phyloP scores from a whole-genome alignment of 2,329 filamentous ascomycete genomes.

The Aspergillus tubingensis region DNA sequence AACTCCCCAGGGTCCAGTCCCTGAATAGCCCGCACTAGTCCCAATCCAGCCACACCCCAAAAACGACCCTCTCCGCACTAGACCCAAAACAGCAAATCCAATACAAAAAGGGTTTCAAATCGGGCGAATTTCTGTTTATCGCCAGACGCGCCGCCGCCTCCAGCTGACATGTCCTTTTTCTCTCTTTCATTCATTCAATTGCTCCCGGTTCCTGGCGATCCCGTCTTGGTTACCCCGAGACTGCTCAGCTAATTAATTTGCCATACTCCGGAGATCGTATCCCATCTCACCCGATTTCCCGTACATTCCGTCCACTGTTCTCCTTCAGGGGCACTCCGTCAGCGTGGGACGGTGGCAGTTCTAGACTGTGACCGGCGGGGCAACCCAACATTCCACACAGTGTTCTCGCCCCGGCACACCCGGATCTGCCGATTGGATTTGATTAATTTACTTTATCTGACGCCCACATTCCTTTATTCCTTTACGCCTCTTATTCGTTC shows the following conservation, averaged over 20 bases:
- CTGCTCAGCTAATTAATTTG: too few relatives aligned
- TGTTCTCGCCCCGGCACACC: background rate
- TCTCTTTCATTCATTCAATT: background rate
- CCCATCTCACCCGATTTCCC: too few relatives aligned
- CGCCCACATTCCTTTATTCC: background rate
- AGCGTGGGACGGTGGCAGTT: background rate
- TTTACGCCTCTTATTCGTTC: conserved; percentile 1
- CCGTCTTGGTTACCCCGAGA: background rate
- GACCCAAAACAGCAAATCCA: background rate
- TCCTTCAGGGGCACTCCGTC: background rate
- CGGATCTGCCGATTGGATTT: background rate
- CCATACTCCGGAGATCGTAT: too few relatives aligned
- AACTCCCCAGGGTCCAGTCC: background rate
- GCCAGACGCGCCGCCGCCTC: background rate
- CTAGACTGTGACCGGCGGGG: background rate
- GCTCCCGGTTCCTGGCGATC: background rate
- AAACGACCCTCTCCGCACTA: background rate
- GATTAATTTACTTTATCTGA: background rate
- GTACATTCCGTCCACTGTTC: too few relatives aligned
- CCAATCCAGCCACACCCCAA: background rate
- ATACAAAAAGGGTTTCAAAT: background rate
- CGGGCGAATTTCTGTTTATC: background rate
- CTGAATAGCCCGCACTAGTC: background rate
- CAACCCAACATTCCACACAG: background rate
- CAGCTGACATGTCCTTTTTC: background rate